Conservation (phyloP, 345 rosid species). For the Lepidium didymum region DNA sequence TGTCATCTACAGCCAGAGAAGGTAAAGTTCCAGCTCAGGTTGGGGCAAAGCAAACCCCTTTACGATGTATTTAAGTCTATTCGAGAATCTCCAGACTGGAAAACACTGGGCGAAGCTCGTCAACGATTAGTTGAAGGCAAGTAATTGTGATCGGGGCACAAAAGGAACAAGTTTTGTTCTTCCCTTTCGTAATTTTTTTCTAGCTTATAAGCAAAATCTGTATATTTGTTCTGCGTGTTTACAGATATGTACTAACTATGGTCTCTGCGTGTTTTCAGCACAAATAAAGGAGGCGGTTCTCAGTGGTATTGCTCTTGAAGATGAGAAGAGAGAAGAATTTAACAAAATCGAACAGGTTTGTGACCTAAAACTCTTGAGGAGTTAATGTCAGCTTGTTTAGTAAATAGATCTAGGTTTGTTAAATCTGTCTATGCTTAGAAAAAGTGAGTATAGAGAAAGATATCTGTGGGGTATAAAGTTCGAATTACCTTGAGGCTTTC, state of each 20-base stretch:
- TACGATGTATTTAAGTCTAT: constrained; percentile 72
- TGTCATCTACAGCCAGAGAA: constrained; percentile 26
- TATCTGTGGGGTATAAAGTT: no score
- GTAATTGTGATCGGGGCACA: background rate
- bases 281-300: constrained; percentile 91
- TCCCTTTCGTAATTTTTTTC: background rate
- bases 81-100: constrained; percentile 67
- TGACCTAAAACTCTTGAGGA: background rate
- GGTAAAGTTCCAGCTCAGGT: constrained; percentile 40
- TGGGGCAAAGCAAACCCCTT: constrained; percentile 88
- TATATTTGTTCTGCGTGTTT: background rate
- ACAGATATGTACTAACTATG: constrained; percentile 10
- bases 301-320: constrained; percentile 86
- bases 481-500: no score
- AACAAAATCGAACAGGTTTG: constrained; percentile 93
- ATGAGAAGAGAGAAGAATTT: constrained; percentile 73
- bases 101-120: constrained; percentile 52
- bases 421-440: background rate
- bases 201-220: background rate
- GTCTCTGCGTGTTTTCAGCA: constrained; percentile 36
- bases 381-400: background rate
- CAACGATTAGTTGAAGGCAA: constrained; percentile 76
- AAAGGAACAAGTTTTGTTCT: background rate
- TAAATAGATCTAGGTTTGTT: background rate
- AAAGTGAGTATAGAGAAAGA: no score